Evolutionary conservation across 1,139 yeast species (phyloP), one percentile per base, ranked within the genome.

Genomic region (Hemisphaericaspora xylanilytica): DNA sequence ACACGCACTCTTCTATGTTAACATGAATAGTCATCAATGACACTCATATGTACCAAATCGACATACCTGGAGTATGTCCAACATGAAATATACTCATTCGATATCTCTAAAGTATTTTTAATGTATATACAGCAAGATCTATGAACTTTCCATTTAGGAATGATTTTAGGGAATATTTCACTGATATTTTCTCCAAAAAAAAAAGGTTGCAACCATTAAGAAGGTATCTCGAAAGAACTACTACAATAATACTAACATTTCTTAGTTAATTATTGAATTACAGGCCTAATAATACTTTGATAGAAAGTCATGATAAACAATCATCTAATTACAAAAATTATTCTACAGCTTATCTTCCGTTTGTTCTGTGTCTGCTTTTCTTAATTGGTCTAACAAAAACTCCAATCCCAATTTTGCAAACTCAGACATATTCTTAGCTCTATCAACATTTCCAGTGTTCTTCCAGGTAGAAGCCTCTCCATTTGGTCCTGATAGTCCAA

Each of bases 341-440:
- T 28, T 10, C 20, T 28, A 16, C 11, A 15, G n/a, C 16, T 29
- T 29, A 3, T 5, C 24, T 18, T 29, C 21, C 15, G 17, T 29
- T 3, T 29, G 11, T 5, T 28, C 20, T 5, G 7, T n/a, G 5
- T 32, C 36, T 18, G 18, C 24, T 27, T 15, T 21, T 41, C 46
- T 44, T 36, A 70, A 55, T 39, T 65, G 62, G 30, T 73, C 67
- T 41, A 83, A 58, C 41, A 86, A 65, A 50, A 80, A 84, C 51
- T 73, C 68, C 41, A 87, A 63, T 0, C 94, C 95, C 38, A 69
- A 55, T 37, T 64, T 66, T 4, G 95, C 95, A 67, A 87, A 87
- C 46, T 70, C 65, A 37, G 77, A 80, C 95, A 87, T 87, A 55
- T 86, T 87, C 18, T 53, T 55, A 0, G 85, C 67, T 41, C 95